phyloP scores from a whole-genome alignment of 352 stramenopile species.

The Halophytophthora batemanensis region DNA sequence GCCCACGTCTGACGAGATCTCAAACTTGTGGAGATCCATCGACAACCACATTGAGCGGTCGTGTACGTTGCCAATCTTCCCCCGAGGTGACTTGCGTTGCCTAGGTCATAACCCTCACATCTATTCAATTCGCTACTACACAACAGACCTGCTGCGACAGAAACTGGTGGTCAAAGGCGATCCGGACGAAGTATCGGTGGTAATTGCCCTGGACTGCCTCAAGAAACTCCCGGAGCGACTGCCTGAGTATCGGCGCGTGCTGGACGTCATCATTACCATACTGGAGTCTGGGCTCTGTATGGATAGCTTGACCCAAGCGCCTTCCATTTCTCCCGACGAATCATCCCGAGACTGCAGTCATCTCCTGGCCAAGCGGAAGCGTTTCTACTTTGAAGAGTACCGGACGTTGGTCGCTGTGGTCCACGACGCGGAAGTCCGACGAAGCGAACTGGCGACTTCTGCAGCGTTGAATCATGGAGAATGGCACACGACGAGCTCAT shows the following conservation, averaged over 20 bases:
- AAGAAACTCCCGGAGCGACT: conserved; percentile 50
- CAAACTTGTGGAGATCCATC: conserved; percentile 58
- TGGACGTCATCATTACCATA: conserved; percentile 49
- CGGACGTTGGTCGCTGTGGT: conserved; percentile 10
- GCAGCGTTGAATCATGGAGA: neutral
- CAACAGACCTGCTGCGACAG: conserved; percentile 57
- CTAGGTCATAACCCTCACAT: neutral
- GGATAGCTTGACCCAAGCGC: conserved; percentile 2
- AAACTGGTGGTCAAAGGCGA: conserved; percentile 41
- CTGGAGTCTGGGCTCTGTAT: conserved; percentile 51
- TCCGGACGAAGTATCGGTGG: conserved; percentile 47
- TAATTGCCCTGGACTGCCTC: conserved; percentile 72
- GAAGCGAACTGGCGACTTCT: neutral
- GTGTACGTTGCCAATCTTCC: conserved; percentile 32
- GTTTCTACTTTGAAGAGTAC: conserved; percentile 57
- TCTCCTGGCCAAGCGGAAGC: conserved; percentile 4
- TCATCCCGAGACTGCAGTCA: conserved; percentile 6
- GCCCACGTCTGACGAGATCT: conserved; percentile 39
- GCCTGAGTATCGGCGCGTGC: conserved; percentile 56
- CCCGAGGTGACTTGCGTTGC: no score
- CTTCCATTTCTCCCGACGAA: conserved; percentile 2
- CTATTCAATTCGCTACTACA: no score
- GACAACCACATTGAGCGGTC: conserved; percentile 64
- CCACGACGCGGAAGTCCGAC: conserved; percentile 1
- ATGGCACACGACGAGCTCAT: conserved; percentile 13